Base-by-base conservation (phyloP, 441 rosid genomes). In the Brassica balearica region DNA sequence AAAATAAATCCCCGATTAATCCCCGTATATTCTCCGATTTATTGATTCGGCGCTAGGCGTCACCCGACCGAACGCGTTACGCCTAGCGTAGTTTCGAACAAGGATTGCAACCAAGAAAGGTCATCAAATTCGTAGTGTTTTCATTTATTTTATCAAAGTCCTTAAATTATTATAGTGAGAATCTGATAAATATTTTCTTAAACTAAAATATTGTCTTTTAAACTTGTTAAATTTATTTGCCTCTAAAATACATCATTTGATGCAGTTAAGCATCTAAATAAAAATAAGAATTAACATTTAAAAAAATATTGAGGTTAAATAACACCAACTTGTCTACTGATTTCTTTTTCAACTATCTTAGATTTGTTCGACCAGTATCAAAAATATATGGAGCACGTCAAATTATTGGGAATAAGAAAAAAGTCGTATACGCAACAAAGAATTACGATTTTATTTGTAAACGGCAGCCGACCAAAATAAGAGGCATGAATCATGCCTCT, bases 401-500 rank as follows among this genome's bases (percentile, higher is more conserved):
- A 73, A 68, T 12, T 23, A 51, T 60, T 73, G 51, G 58, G 66
- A 41, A 56, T 73, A 60, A 11, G 22, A 36, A 36, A 79, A 59
- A 78, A 60, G 78, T 73, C 78, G 70, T 68, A 62, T 60, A 73
- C 78, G 66, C 53, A 68, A 56, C 36, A 59, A 27, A 22, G 48
- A 20, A 29, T 65, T 11, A 61, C 48, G 15, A 48, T 61, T 38
- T 11, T 32, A 34, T 22, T 60, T 67, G 73, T 34, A 72, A 78
- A 78, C 69, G 77, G 73, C 64, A 78, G 77, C 78, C 78, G 70
- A 62, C 78, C 82, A 10, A 73, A 38, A 41, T 51, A 69, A 61
- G 9, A 79, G 75, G 82, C 82, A 74, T 74, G 62, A 27, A 17
- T 3, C 78, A 3, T 79, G 82, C 78, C 71, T 79, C 27, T 74